Percentiles rank a stretch among this genome's conserved stretches.
Conservation (phyloP, 768 basidiomycete species). For the Boletus speciosus region DNA sequence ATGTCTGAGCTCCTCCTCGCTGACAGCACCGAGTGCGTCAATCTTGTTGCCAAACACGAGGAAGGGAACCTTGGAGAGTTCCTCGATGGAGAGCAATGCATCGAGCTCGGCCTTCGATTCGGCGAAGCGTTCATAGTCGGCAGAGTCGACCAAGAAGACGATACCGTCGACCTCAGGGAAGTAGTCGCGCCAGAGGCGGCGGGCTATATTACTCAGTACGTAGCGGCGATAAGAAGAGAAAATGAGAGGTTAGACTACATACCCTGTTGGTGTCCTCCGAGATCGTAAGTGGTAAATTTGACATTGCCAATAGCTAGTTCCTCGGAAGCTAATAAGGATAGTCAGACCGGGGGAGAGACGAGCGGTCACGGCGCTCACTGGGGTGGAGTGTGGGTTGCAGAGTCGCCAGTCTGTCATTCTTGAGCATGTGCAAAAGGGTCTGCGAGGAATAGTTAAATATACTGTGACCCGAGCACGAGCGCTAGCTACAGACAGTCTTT, state of each 20-base stretch:
- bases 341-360: constrained; percentile 1
- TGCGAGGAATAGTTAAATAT: constrained; percentile 29
- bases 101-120: constrained; percentile 98
- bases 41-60: constrained; percentile 99
- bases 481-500: constrained; percentile 72
- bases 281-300: constrained; percentile 98
- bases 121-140: constrained; percentile 93
- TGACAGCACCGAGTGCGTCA: constrained; percentile 95
- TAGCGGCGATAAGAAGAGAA: neutral
- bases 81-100: constrained; percentile 91
- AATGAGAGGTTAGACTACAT: constrained; percentile 13
- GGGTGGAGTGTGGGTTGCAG: constrained; percentile 98
- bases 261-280: constrained; percentile 98
- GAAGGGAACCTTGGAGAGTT: constrained; percentile 95
- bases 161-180: constrained; percentile 99
- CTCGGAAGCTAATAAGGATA: constrained; percentile 73
- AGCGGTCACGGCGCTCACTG: constrained; percentile 51
- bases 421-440: constrained; percentile 98
- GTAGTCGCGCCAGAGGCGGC: constrained; percentile 98
- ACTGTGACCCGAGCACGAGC: neutral
- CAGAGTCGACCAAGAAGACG: constrained; percentile 96
- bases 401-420: constrained; percentile 97
- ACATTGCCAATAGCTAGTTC: constrained; percentile 98
- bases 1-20: constrained; percentile 95
- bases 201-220: constrained; percentile 48